These are phyloP conservation scores for Monosporascus sp. DNA, from an alignment of 2,329 filamentous ascomycete genomes.

Conservation along the genomic window DNA sequence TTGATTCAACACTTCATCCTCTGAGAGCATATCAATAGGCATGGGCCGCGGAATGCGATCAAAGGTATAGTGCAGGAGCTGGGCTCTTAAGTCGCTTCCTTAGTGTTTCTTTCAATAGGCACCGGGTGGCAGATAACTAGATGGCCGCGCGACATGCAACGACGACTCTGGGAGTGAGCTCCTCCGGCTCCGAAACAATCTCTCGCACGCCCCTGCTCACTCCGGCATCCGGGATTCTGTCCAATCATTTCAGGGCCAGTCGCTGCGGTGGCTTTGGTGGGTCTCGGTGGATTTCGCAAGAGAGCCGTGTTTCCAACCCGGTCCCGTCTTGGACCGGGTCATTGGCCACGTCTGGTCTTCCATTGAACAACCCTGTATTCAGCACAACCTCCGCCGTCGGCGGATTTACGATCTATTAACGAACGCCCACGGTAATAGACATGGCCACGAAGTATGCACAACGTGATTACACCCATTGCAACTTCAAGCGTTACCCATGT, in stretches of 20 bases:
- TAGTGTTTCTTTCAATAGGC: not conserved
- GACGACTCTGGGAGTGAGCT: not conserved
- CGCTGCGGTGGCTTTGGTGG: not conserved
- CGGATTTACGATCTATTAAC: no score
- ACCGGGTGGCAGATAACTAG: not conserved
- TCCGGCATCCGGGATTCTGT: not conserved
- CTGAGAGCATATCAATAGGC: not conserved
- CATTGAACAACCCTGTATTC: no score
- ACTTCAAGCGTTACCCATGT: no score
- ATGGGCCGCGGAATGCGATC: not conserved
- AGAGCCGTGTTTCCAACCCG: no score
- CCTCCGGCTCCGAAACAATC: not conserved
- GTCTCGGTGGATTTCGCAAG: not conserved
- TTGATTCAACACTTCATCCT: not conserved
- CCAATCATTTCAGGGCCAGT: not conserved
- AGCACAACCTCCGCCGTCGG: no score
- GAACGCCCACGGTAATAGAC: no score
- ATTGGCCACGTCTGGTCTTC: no score
- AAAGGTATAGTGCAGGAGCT: no score
- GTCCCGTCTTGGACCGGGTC: no score
- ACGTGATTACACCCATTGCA: no score
- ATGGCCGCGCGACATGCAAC: not conserved
- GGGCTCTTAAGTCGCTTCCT: no score
- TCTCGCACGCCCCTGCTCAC: not conserved
- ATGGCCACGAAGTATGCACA: no score